Base-by-base conservation (phyloP, 176 grass and related monocot species). In the Oryza longistaminata region DNA sequence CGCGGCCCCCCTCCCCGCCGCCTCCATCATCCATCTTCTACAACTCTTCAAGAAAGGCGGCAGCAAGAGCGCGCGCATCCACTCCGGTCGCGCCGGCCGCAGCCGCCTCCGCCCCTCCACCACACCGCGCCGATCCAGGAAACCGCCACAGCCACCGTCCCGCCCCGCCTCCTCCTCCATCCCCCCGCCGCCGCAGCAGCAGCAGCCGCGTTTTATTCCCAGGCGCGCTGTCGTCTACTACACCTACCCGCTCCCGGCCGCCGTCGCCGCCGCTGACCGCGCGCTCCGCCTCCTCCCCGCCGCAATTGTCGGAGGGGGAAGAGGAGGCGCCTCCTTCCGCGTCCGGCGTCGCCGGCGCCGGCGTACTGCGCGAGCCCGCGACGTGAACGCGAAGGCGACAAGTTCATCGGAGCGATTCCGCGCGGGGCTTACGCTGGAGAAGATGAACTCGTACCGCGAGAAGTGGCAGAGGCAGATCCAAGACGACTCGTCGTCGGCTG, bases 301-400 rank as follows among this genome's bases (percentile, higher is more conserved):
- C 82, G n/a, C 29, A 83, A 26, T 29, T 81, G 66, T 50, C 81
- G 16, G 91, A 82, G 43, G 78, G 65, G 53, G 53, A 58, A 11
- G 70, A 81, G 44, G 80, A 73, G 5, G 82, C 75, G 3, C 84
- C 80, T 9, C 83, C 89, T 9, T 87, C 89, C 0, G 76, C 0
- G 76, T 84, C n/a, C 79, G 34, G 81, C 81, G 16, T 82, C 82
- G 2, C 85, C 88, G 42, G 77, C 73, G 66, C 76, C 91, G 39
- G 82, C 83, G 13, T 92, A 86, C 87, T 99, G 96, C 78, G 74
- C 90, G 75, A 99, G 96, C 84, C 96, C 96, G n/a, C 4, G 96
- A 99, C 83, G 96, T 99, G 7, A 94, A 99, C 87, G 83, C 89
- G 15, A 99, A 99, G 86, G 93, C 19, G 93, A 92, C 87, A 70